Base-by-base conservation (phyloP, 139 green algal species). In the Desmodesmus armatus region DNA sequence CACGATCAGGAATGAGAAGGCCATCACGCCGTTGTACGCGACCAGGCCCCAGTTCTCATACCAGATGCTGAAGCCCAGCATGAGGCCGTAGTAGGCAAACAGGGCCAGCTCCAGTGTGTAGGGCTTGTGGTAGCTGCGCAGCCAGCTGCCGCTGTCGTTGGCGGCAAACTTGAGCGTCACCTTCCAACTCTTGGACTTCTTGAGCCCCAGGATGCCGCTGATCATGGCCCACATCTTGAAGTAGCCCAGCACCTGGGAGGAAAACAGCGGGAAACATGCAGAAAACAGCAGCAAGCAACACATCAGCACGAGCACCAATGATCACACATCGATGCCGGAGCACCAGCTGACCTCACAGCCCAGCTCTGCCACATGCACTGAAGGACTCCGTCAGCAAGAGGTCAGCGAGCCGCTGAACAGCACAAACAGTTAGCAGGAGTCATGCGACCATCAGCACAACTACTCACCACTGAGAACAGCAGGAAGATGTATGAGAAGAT, bases 101-200 rank as follows among this genome's bases (percentile, higher is more conserved):
- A 92, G 87, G 3, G 35, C 47, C 27, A 88, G 39, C 82, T 92
- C 89, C 43, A 91, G 78, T 23, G 67, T 58, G 87, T 92, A 92
- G 31, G 89, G 89, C 47, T 69, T 75, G 83, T 92, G 89, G 74
- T 88, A 88, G 33, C 49, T 71, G 63, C 73, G 73, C 60, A 84
- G 74, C 83, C 83, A 83, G 80, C 83, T 82, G 58, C 77, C 77
- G 82, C 77, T 87, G 82, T 82, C 82, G 75, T 88, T 91, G 21
- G 71, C 83, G 3, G 81, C 87, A 53, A 87, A 89, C 87, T 91
- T 91, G 43, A 88, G 84, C 9, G 87, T 91, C 70, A 94, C 80
- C 91, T 94, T 94, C 91, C 91, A 94, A 25, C 62, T 91, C 86
- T 92, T 94, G 86, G 87, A 91, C 84, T 92, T 91, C 77, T 94